Conservation (phyloP, 345 rosid species). For the Durio zibethinus region DNA sequence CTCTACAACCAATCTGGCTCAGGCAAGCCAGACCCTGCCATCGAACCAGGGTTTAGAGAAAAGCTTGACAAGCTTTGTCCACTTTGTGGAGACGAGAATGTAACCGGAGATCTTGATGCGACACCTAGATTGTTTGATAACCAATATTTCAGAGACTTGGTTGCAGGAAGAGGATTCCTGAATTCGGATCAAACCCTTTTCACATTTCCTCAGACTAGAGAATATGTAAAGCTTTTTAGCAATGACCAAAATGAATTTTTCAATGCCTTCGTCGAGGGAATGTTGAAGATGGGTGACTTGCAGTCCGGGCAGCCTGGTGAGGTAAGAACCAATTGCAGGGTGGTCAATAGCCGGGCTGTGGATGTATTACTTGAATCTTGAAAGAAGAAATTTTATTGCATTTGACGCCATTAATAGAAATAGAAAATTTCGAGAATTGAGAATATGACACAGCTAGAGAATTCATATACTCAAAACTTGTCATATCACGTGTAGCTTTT, state of each 20-base stretch:
- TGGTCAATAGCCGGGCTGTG: slow-evolving; percentile 42
- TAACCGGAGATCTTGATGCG: slow-evolving; percentile 66
- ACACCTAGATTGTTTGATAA: slow-evolving; percentile 69
- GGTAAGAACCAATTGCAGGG: slow-evolving; percentile 65
- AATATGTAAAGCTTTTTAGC: slow-evolving; percentile 52
- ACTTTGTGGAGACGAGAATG: slow-evolving; percentile 58
- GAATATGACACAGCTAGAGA: neutral
- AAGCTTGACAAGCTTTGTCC: slow-evolving; percentile 73
- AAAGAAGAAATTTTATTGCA: slow-evolving; percentile 1
- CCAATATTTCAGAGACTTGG: slow-evolving; percentile 81
- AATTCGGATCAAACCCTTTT: slow-evolving; percentile 86
- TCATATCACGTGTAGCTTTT: neutral
- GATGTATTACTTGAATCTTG: slow-evolving; percentile 27
- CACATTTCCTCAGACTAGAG: slow-evolving; percentile 49
- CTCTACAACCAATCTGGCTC: slow-evolving; percentile 92
- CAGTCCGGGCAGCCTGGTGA: slow-evolving; percentile 67
- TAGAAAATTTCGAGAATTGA: neutral
- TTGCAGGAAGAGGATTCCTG: slow-evolving; percentile 73
- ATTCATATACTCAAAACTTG: neutral
- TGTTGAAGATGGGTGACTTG: slow-evolving; percentile 89
- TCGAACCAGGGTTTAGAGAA: slow-evolving; percentile 50
- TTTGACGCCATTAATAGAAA: neutral
- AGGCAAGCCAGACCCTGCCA: slow-evolving; percentile 58
- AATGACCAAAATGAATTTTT: slow-evolving; percentile 51
- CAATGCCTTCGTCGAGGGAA: slow-evolving; percentile 62